These are phyloP conservation scores for Rhizophagus prolifer DNA, from an alignment of 192 early-diverging fungal genomes.

Conservation along the genomic window DNA sequence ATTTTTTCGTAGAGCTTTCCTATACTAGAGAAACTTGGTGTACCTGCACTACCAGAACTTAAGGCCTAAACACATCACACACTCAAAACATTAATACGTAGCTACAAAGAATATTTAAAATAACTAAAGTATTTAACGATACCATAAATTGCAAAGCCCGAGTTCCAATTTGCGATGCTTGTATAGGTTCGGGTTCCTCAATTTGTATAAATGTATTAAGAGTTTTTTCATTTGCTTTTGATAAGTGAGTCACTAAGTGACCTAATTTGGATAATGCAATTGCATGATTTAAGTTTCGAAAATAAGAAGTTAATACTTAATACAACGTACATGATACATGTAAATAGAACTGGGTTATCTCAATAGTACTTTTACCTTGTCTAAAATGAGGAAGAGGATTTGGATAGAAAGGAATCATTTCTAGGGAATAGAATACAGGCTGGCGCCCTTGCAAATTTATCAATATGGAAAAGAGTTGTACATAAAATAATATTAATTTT, in stretches of 20 bases:
- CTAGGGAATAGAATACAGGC: constrained; percentile 24
- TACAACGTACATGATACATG: too few species aligned
- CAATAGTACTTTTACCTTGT: constrained; percentile 11
- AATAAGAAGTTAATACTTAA: background rate
- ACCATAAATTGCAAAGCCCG: too few species aligned
- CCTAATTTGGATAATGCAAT: too few species aligned
- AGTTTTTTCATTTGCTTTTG: constrained; percentile 16
- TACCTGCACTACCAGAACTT: too few species aligned
- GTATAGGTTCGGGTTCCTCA: constrained; percentile 4
- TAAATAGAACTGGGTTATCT: background rate
- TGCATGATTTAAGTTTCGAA: background rate
- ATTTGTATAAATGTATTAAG: constrained; percentile 16
- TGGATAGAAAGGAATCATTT: constrained; percentile 18
- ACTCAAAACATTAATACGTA: too few species aligned
- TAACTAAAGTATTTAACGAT: too few species aligned
- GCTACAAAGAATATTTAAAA: too few species aligned
- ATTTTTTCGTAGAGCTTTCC: background rate
- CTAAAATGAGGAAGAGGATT: too few species aligned
- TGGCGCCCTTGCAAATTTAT: constrained; percentile 9
- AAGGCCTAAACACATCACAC: too few species aligned
- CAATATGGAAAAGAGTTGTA: too few species aligned
- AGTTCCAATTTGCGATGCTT: too few species aligned
- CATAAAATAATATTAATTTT: too few species aligned
- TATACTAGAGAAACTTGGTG: background rate
- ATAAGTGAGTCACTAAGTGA: background rate